Percentiles rank a stretch among this genome's conserved stretches.
phyloP scores from a whole-genome alignment of 2,329 filamentous ascomycete genomes.

The Penicillium sclerotigenum region DNA sequence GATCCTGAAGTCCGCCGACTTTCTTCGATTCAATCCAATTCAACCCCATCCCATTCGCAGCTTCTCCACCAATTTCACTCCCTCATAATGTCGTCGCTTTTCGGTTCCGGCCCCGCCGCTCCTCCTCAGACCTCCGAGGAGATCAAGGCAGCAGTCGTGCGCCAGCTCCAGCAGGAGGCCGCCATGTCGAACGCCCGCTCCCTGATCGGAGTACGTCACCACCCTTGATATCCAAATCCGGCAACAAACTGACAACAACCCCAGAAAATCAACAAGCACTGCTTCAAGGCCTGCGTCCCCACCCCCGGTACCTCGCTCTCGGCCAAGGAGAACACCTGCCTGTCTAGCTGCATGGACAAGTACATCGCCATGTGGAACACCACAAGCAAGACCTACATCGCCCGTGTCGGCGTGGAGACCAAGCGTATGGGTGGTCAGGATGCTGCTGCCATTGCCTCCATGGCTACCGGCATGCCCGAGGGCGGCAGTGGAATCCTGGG shows the following conservation, averaged over 20 bases:
- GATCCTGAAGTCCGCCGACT: constrained; percentile 8
- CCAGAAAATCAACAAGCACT: constrained; percentile 77
- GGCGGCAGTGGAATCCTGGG: constrained; percentile 7
- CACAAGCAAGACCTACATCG: constrained; percentile 66
- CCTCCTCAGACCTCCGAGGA: constrained; percentile 31
- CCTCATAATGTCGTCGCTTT: constrained; percentile 37
- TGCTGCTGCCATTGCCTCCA: constrained; percentile 15
- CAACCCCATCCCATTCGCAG: not conserved
- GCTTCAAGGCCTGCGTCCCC: constrained; percentile 73
- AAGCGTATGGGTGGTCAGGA: constrained; percentile 46
- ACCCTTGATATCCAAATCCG: not conserved
- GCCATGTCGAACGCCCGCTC: constrained; percentile 66
- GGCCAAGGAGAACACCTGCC: constrained; percentile 66
- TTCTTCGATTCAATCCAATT: constrained; percentile 3
- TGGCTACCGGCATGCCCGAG: constrained; percentile 16
- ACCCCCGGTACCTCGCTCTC: constrained; percentile 65
- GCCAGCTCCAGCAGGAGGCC: constrained; percentile 62
- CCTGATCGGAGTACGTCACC: constrained; percentile 62
- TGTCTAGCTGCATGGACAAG: constrained; percentile 77
- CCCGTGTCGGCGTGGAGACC: constrained; percentile 54
- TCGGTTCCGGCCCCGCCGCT: constrained; percentile 36
- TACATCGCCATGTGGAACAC: constrained; percentile 79
- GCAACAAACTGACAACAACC: not conserved
- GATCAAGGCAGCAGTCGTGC: constrained; percentile 56
- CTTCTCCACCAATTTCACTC: not conserved